These are phyloP conservation scores for Ganoderma leucocontextum DNA, from an alignment of 1,284 basidiomycete species.

Conservation along the genomic window DNA sequence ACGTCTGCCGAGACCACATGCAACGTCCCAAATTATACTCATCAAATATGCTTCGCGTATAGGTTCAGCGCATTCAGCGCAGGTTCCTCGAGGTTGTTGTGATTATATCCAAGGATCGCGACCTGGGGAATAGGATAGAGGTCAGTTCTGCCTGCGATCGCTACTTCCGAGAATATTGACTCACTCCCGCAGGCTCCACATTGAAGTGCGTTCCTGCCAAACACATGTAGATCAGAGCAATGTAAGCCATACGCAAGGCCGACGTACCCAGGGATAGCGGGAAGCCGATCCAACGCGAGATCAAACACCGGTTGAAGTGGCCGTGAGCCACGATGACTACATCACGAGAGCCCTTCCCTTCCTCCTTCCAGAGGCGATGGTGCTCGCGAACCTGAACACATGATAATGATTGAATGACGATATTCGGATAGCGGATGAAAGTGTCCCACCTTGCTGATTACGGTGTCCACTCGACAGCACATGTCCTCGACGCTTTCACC, in stretches of 20 bases:
- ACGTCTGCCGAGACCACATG: background rate
- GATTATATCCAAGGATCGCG: conserved; percentile 79
- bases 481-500: conserved; percentile 88
- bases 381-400: conserved; percentile 71
- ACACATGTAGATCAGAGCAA: conserved; percentile 13
- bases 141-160: conserved; percentile 1
- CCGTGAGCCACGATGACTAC: conserved; percentile 83
- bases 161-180: conserved; percentile 34
- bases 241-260: background rate
- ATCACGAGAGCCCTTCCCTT: conserved; percentile 69
- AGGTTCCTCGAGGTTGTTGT: conserved; percentile 79
- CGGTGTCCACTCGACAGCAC: conserved; percentile 77
- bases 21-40: background rate
- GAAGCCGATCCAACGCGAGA: conserved; percentile 82
- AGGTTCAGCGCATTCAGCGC: conserved; percentile 78
- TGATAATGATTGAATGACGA: background rate
- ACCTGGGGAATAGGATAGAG: conserved; percentile 50
- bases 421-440: background rate
- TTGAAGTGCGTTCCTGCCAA: conserved; percentile 76
- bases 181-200: conserved; percentile 81
- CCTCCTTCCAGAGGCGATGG: conserved; percentile 76
- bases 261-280: conserved; percentile 68
- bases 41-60: conserved; percentile 50
- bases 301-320: conserved; percentile 87
- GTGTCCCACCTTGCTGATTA: conserved; percentile 69